Evolutionary conservation across 2,329 filamentous ascomycete species (phyloP), one percentile per base, ranked within the genome.

Genomic region (Monilinia vaccinii-corymbosi): DNA sequence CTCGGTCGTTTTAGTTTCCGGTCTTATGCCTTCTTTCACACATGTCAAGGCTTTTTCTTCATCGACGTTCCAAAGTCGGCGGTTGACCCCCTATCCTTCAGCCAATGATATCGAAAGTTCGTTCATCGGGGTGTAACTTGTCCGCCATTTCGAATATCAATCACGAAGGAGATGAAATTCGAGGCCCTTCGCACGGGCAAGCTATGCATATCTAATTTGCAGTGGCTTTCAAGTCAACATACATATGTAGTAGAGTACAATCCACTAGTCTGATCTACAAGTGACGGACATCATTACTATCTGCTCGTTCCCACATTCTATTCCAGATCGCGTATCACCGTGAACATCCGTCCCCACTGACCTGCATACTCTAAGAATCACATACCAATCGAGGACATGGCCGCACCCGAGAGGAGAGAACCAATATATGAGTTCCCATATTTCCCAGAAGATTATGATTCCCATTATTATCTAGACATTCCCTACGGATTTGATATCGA

Each of bases 381-480:
- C 28, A 31, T 53, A 11, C 25, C n/a, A 11, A 42, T 53, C 18
- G 50, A 53, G 40, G 50, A 21, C 23, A 53, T 53, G 50, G 11
- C 50, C 21, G 21, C 10, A 40, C 10, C 46, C 23, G 44, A 49
- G 46, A 21, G n/a, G 7, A 50, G 40, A 14, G 46, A 50, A 18
- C n/a, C 46, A 6, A 11, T 31, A 48, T 40, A 58, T 25, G 56
- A 58, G 44, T 48, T 31, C n/a, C 23, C 56, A 31, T 46, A 40
- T 58, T 28, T 46, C 34, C 21, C 38, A 34, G 52, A 51, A 16
- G 36, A 52, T 5, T 38, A 58, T 34, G 46, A 52, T 46, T 58
- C 52, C 48, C 47, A 52, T 52, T 52, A 52, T 45, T 40, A 58
- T 38, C n/a, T 58, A 42, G 56, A 58, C 13, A 40, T 52, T 5